Evolutionary conservation across 257 asterid species (phyloP).

Genomic region (Cruciata laevipes): DNA sequence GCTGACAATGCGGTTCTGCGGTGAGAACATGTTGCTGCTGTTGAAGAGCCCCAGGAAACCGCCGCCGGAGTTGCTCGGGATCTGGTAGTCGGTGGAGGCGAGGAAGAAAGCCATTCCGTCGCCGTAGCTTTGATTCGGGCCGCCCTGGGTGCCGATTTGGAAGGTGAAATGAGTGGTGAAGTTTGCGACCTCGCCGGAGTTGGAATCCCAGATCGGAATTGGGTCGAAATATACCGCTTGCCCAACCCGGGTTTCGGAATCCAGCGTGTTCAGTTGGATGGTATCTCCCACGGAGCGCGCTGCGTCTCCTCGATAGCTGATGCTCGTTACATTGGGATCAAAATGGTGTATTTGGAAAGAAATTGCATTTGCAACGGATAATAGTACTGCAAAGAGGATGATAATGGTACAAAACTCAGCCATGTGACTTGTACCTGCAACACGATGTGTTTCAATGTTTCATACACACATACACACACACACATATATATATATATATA

Average conservation of each 20-base stretch:
- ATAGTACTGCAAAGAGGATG: too few relatives aligned
- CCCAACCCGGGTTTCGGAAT: constrained; percentile 21
- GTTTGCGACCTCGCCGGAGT: constrained; percentile 16
- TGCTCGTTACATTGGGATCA: constrained; percentile 10
- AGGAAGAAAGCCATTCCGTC: constrained; percentile 33
- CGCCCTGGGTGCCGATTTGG: constrained; percentile 13
- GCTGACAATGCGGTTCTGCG: constrained; percentile 17
- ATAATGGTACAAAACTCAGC: too few relatives aligned
- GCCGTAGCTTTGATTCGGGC: constrained; percentile 6
- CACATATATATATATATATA: too few relatives aligned
- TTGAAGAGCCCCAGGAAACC: constrained; percentile 35
- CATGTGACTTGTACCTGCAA: too few relatives aligned
- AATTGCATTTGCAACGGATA: constrained; percentile 8
- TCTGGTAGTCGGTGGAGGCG: constrained; percentile 27
- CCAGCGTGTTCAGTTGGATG: constrained; percentile 12
- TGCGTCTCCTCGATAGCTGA: constrained; percentile 27
- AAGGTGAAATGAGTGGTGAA: constrained; percentile 30
- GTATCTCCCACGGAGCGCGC: constrained; percentile 7
- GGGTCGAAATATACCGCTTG: constrained; percentile 21
- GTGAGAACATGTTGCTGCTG: constrained; percentile 15
- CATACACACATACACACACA: too few relatives aligned
- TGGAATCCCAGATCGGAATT: constrained; percentile 29
- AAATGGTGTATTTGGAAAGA: constrained; percentile 20
- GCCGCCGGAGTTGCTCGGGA: constrained; percentile 31
- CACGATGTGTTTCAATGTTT: too few relatives aligned